Evolutionary conservation across 78 protist species (phyloP).

Genomic region (slime mould (Dictyostelium discoideum)): dicty_2.7 NC_007088.5:6733001-6733500

Average conservation of each 20-base stretch:
- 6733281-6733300: constrained; percentile 84
- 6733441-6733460: constrained; percentile 75
- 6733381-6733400: constrained; percentile 51
- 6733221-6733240: constrained; percentile 74
- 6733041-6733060: constrained; percentile 88
- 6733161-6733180: constrained; percentile 58
- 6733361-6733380: constrained; percentile 68
- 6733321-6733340: constrained; percentile 89
- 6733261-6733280: constrained; percentile 72
- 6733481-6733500: constrained; percentile 29
- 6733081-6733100: constrained; percentile 93
- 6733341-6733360: constrained; percentile 85
- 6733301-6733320: constrained; percentile 65
- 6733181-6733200: constrained; percentile 58
- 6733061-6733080: constrained; percentile 86
- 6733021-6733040: constrained; percentile 92
- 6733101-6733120: constrained; percentile 92
- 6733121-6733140: constrained; percentile 94
- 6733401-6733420: constrained; percentile 38
- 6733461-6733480: constrained; percentile 38
- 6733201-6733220: constrained; percentile 61
- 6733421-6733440: constrained; percentile 83
- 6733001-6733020: constrained; percentile 75
- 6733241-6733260: constrained; percentile 79
- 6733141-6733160: constrained; percentile 93